Evolutionary conservation across 305 asterid genomes (phyloP).

Genomic region (Fraxinus baroniana): DNA sequence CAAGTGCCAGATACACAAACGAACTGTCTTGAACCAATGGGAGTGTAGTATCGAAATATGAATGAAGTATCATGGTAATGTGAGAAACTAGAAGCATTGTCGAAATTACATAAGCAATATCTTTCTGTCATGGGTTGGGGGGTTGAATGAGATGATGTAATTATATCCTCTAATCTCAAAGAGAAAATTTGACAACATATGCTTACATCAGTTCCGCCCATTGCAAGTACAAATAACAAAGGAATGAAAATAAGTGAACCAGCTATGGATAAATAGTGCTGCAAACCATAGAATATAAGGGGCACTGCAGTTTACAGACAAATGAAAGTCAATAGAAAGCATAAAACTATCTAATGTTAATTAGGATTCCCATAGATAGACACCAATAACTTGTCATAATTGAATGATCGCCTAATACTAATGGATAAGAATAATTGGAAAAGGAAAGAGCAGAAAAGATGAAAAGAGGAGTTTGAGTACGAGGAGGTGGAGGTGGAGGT

Average conservation of each 20-base stretch:
- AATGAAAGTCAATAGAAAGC: constrained; percentile 20
- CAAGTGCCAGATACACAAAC: constrained; percentile 93
- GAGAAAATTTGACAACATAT: constrained; percentile 13
- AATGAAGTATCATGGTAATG: constrained; percentile 71
- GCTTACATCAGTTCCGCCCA: constrained; percentile 99
- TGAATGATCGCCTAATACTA: background rate
- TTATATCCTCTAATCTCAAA: background rate
- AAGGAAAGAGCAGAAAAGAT: background rate
- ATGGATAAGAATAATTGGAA: background rate
- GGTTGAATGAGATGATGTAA: background rate
- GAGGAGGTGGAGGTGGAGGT: too few relatives aligned
- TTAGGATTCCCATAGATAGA: background rate
- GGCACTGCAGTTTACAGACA: constrained; percentile 58
- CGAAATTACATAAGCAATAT: constrained; percentile 85
- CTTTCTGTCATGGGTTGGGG: constrained; percentile 59
- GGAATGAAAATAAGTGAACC: constrained; percentile 97
- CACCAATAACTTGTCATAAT: background rate
- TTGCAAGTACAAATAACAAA: constrained; percentile 72
- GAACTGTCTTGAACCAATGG: constrained; percentile 99
- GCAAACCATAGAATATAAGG: constrained; percentile 69
- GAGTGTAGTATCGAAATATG: constrained; percentile 85
- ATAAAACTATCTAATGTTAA: background rate
- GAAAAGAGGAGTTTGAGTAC: too few relatives aligned
- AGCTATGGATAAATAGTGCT: constrained; percentile 89
- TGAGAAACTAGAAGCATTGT: constrained; percentile 91